Evolutionary conservation across 345 rosid genomes (phyloP).

Genomic region (Pugionium dolabratum): DNA sequence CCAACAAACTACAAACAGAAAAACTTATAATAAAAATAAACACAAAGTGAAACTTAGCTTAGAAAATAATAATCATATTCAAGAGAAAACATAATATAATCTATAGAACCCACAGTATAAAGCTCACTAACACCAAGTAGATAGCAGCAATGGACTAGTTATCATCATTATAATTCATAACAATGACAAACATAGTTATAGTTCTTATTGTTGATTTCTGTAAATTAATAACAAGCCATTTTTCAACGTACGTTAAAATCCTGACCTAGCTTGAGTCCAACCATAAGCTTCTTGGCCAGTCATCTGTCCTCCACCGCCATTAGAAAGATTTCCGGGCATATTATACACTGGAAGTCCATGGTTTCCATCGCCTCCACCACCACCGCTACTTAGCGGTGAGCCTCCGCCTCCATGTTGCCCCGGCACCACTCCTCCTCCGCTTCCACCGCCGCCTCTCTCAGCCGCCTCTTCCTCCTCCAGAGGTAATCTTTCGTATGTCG

Average conservation of each 20-base stretch:
- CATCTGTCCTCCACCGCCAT: conserved; percentile 46
- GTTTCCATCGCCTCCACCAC: conserved; percentile 53
- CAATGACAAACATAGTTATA: conserved; percentile 30
- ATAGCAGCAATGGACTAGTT: conserved; percentile 27
- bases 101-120: conserved; percentile 31
- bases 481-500: conserved; percentile 52
- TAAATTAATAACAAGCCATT: conserved; percentile 11
- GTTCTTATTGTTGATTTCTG: conserved; percentile 32
- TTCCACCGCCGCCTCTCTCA: conserved; percentile 42
- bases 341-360: conserved; percentile 54
- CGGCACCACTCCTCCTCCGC: conserved; percentile 49
- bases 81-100: conserved; percentile 33
- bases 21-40: conserved; percentile 5
- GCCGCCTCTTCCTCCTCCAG: conserved; percentile 49
- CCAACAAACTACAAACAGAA: not conserved
- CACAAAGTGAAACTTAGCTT: conserved; percentile 26
- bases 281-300: conserved; percentile 56
- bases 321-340: conserved; percentile 69
- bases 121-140: conserved; percentile 19
- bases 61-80: conserved; percentile 29
- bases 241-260: conserved; percentile 36
- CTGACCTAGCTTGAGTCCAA: conserved; percentile 57
- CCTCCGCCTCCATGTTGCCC: conserved; percentile 36
- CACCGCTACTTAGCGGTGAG: conserved; percentile 44
- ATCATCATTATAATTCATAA: conserved; percentile 24